Evolutionary conservation across 2,329 filamentous ascomycete genomes (phyloP).

Genomic region (Epichloe sylvatica): DNA sequence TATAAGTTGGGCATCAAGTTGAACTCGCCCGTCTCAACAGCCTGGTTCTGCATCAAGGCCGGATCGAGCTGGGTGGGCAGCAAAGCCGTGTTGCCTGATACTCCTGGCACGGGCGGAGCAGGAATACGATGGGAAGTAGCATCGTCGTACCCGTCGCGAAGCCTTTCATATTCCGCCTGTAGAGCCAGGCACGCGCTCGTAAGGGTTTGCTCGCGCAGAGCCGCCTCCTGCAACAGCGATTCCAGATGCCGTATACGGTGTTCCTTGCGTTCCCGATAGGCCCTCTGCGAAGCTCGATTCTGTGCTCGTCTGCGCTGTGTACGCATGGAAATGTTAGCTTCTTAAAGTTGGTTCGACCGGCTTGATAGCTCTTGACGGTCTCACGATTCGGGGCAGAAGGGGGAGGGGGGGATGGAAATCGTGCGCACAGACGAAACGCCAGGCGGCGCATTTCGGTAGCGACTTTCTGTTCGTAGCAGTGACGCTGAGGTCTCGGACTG

Average conservation of each 20-base stretch:
- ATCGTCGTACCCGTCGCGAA: conserved; percentile 10
- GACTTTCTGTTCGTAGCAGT: conserved; percentile 32
- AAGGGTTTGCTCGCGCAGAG: conserved; percentile 41
- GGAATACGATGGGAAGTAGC: too few species aligned
- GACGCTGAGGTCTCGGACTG: not conserved
- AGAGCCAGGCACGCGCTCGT: conserved; percentile 38
- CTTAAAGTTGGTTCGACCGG: too few species aligned
- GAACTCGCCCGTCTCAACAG: not conserved
- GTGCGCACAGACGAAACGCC: conserved; percentile 32
- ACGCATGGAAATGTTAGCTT: conserved; percentile 3
- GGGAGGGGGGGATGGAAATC: too few species aligned
- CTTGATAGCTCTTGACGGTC: too few species aligned
- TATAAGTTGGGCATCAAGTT: not conserved
- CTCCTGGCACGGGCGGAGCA: too few species aligned
- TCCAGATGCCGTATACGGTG: conserved; percentile 44
- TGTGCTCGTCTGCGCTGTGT: conserved; percentile 19
- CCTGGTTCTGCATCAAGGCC: not conserved
- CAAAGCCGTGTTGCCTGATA: not conserved
- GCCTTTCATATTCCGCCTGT: conserved; percentile 29
- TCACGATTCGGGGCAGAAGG: too few species aligned
- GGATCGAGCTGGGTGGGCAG: not conserved
- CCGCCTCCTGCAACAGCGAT: conserved; percentile 32
- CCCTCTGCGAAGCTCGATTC: conserved; percentile 6
- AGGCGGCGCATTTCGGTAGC: conserved; percentile 38
- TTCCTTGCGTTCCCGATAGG: too few species aligned